Evolutionary conservation across 1,284 basidiomycete genomes (phyloP).

Genomic region (Heterobasidion annosum): DNA sequence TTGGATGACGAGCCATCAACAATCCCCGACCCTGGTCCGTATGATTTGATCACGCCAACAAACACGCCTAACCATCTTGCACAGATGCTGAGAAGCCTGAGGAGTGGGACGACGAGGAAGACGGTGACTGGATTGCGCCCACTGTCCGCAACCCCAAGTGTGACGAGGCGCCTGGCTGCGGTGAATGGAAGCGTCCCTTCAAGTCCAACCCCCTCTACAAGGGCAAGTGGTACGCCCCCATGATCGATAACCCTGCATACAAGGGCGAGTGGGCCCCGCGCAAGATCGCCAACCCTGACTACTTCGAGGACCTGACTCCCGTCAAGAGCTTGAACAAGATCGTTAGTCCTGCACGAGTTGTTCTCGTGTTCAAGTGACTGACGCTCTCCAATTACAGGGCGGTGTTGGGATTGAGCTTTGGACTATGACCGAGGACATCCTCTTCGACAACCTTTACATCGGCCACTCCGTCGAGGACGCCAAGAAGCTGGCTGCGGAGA

Average conservation of each 20-base stretch:
- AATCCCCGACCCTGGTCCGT: slow-evolving; percentile 79
- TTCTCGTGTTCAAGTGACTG: slow-evolving; percentile 1
- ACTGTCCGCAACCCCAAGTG: slow-evolving; percentile 87
- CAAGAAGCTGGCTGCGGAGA: slow-evolving; percentile 72
- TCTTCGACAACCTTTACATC: slow-evolving; percentile 93
- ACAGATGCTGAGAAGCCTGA: slow-evolving; percentile 91
- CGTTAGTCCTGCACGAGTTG: slow-evolving; percentile 27
- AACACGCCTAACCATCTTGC: neutral
- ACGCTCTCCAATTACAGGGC: slow-evolving; percentile 34
- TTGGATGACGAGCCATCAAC: slow-evolving; percentile 79
- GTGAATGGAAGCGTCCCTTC: slow-evolving; percentile 82
- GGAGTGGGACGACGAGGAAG: slow-evolving; percentile 99
- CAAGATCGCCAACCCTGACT: slow-evolving; percentile 89
- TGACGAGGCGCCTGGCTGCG: slow-evolving; percentile 86
- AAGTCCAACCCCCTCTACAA: slow-evolving; percentile 91
- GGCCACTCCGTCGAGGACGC: slow-evolving; percentile 84
- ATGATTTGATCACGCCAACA: neutral
- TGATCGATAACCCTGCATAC: slow-evolving; percentile 96
- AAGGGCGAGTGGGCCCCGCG: slow-evolving; percentile 93
- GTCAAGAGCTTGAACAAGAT: slow-evolving; percentile 81
- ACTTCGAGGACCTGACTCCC: slow-evolving; percentile 85
- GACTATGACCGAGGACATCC: slow-evolving; percentile 98
- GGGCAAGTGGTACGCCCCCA: slow-evolving; percentile 93
- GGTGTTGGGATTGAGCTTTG: slow-evolving; percentile 96
- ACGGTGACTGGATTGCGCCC: slow-evolving; percentile 96